Conservation (phyloP, 352 stramenopile species). For the Chrysophaeum taylorii region DNA sequence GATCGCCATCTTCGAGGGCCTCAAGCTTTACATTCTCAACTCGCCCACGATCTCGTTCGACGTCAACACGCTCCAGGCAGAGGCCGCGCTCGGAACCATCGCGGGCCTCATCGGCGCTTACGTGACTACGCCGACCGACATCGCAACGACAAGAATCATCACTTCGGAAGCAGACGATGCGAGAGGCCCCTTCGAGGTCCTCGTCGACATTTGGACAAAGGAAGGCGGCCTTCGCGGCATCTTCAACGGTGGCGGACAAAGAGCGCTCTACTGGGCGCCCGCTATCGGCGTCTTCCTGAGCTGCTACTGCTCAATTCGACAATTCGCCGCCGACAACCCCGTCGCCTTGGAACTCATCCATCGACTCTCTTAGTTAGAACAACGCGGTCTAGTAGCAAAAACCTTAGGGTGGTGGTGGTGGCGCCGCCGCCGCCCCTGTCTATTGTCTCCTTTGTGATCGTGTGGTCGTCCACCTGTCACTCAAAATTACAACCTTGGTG, state of each 20-base stretch:
- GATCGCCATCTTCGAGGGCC: slow-evolving; percentile 34
- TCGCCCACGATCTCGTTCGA: slow-evolving; percentile 33
- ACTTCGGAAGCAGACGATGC: slow-evolving; percentile 12
- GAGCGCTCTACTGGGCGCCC: slow-evolving; percentile 31
- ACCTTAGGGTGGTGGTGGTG: too few relatives aligned
- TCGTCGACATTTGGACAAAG: slow-evolving; percentile 33
- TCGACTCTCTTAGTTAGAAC: too few relatives aligned
- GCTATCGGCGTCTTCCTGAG: slow-evolving; percentile 35
- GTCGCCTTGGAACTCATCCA: too few relatives aligned
- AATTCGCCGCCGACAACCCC: slow-evolving; percentile 8
- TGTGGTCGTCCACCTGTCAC: too few relatives aligned
- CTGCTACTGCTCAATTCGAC: slow-evolving; percentile 33
- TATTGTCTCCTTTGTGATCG: too few relatives aligned
- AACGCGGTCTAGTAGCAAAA: too few relatives aligned
- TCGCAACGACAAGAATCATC: slow-evolving; percentile 45
- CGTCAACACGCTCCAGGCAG: slow-evolving; percentile 28
- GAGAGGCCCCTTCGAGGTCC: slow-evolving; percentile 37
- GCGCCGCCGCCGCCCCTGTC: too few relatives aligned
- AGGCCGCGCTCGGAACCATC: slow-evolving; percentile 32
- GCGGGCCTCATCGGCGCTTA: slow-evolving; percentile 38
- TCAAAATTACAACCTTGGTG: too few relatives aligned
- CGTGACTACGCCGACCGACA: slow-evolving; percentile 42
- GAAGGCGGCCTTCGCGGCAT: slow-evolving; percentile 29
- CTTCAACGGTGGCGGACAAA: slow-evolving; percentile 25
- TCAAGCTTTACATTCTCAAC: slow-evolving; percentile 31